Evolutionary conservation across 78 protist species (phyloP).

Genomic region (Acrasis kona): DNA sequence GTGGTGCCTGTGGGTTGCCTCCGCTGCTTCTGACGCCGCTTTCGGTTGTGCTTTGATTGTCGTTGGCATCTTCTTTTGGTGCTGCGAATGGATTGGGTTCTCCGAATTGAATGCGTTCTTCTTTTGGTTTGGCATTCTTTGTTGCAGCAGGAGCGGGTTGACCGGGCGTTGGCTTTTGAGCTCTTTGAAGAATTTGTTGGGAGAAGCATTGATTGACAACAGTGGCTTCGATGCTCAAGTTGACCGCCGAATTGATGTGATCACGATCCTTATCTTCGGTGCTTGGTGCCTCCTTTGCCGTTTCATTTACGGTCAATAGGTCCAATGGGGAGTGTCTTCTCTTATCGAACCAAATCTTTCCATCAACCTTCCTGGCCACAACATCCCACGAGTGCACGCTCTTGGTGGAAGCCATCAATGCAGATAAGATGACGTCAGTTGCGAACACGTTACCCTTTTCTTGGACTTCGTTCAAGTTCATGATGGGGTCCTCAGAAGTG

Average conservation of each 20-base stretch:
- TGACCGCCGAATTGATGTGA: too few relatives aligned
- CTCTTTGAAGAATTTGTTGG: too few relatives aligned
- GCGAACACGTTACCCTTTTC: background rate
- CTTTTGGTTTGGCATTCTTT: too few relatives aligned
- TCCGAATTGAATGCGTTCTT: too few relatives aligned
- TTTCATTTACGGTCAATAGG: background rate
- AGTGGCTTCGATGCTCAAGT: too few relatives aligned
- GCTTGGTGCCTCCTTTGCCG: background rate
- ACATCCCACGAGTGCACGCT: background rate
- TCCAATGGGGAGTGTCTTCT: background rate
- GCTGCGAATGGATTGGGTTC: background rate
- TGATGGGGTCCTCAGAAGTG: too few relatives aligned
- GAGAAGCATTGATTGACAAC: too few relatives aligned
- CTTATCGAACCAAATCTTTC: background rate
- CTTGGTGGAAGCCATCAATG: background rate
- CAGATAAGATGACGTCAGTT: background rate
- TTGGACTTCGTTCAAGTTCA: too few relatives aligned
- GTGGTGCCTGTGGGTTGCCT: background rate
- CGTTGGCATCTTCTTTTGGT: background rate
- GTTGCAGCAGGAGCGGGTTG: too few relatives aligned
- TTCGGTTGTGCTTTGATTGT: background rate
- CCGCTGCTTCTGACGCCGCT: background rate
- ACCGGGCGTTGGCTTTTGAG: too few relatives aligned
- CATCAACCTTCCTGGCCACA: background rate
- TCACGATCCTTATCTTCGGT: too few relatives aligned